Percentiles rank a stretch among this genome's conserved stretches.
These are phyloP conservation scores for Tardiomyces depauwii DNA, from an alignment of 1,139 yeast species.

Conservation along the genomic window DNA sequence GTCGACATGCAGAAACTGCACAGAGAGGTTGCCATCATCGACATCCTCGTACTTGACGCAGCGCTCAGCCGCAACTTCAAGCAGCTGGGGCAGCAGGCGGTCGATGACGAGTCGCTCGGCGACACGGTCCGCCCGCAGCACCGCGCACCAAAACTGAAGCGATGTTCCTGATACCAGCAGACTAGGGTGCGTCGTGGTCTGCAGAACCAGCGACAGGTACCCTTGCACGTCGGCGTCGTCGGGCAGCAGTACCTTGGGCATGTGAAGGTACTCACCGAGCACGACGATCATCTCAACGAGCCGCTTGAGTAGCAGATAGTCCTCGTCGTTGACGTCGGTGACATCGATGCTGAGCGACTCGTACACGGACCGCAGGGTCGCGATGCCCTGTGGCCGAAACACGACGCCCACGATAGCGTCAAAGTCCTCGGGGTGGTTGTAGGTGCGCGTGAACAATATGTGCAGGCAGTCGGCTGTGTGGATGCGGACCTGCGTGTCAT, in stretches of 20 bases:
- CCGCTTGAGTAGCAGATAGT: slow-evolving; percentile 73
- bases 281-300: slow-evolving; percentile 91
- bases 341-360: slow-evolving; percentile 47
- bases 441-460: slow-evolving; percentile 75
- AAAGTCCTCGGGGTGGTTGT: slow-evolving; percentile 59
- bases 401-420: slow-evolving; percentile 71
- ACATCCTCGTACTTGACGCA: slow-evolving; percentile 62
- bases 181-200: slow-evolving; percentile 76
- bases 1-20: slow-evolving; percentile 62
- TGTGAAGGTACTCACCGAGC: slow-evolving; percentile 62
- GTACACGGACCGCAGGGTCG: slow-evolving; percentile 55
- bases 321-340: slow-evolving; percentile 66
- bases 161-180: slow-evolving; percentile 86
- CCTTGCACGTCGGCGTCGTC: slow-evolving; percentile 46
- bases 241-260: slow-evolving; percentile 27
- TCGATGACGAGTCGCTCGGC: slow-evolving; percentile 34
- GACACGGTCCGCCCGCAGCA: slow-evolving; percentile 70
- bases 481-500: slow-evolving; percentile 57
- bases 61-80: slow-evolving; percentile 71
- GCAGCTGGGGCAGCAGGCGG: slow-evolving; percentile 48
- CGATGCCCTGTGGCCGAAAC: slow-evolving; percentile 61
- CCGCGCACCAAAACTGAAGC: slow-evolving; percentile 88
- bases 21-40: slow-evolving; percentile 53
- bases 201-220: slow-evolving; percentile 63
- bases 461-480: slow-evolving; percentile 88